A percentile compares a stretch with the other conserved stretches of the same genome.
phyloP scores from a whole-genome alignment of 2,329 filamentous ascomycete species.

The Clarireedia sp. region DNA sequence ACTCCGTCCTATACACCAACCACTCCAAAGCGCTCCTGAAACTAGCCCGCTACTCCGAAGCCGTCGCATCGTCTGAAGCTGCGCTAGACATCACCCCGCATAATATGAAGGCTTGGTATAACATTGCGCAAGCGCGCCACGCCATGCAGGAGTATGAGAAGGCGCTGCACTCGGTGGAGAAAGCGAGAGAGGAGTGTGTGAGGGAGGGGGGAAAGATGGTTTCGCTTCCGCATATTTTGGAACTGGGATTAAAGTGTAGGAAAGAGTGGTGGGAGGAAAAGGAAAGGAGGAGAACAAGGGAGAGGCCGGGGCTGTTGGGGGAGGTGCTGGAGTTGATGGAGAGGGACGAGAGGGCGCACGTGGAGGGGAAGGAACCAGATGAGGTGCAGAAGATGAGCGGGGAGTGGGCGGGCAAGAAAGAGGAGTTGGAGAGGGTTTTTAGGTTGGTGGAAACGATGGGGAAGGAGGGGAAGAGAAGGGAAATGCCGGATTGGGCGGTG shows the following conservation, averaged over 20 bases:
- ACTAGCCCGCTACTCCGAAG: constrained; percentile 63
- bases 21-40: constrained; percentile 76
- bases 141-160: background rate
- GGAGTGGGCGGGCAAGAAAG: constrained; percentile 42
- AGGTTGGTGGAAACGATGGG: constrained; percentile 38
- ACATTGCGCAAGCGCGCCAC: constrained; percentile 64
- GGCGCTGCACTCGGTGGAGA: background rate
- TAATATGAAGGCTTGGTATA: constrained; percentile 73
- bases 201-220: background rate
- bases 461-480: constrained; percentile 41
- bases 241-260: constrained; percentile 70
- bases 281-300: constrained; percentile 54
- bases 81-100: constrained; percentile 46
- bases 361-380: constrained; percentile 36
- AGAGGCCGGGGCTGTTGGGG: constrained; percentile 49
- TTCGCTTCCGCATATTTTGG: constrained; percentile 59
- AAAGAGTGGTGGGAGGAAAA: constrained; percentile 75
- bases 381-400: constrained; percentile 38
- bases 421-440: constrained; percentile 40
- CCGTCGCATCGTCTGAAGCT: constrained; percentile 67
- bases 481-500: constrained; percentile 61
- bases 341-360: constrained; percentile 34
- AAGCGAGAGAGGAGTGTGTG: background rate
- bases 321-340: constrained; percentile 49
- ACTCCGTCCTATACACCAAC: constrained; percentile 80